phyloP scores from a whole-genome alignment of 2,329 filamentous ascomycete genomes.

The Cyclaneusma minus region DNA sequence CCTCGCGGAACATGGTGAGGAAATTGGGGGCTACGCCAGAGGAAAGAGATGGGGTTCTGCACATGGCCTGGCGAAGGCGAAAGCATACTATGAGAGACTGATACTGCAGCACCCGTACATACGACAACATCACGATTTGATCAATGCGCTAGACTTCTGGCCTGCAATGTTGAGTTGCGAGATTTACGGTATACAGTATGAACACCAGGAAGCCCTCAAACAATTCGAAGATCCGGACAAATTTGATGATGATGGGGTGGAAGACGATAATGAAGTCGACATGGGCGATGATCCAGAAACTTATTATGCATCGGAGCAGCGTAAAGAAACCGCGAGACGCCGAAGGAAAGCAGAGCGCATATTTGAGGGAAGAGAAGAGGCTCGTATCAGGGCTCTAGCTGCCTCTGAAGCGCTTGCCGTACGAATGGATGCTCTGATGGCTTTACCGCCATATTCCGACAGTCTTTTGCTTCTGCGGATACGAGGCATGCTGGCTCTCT shows the following conservation, averaged over 20 bases:
- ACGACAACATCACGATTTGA: constrained; percentile 39
- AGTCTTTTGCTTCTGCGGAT: constrained; percentile 52
- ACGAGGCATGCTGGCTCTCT: constrained; percentile 59
- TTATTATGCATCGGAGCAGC: constrained; percentile 9
- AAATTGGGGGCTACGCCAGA: background rate
- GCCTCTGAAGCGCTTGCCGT: constrained; percentile 47
- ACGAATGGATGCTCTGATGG: constrained; percentile 57
- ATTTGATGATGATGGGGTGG: constrained; percentile 5
- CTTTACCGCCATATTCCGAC: constrained; percentile 53
- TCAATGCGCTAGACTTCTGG: constrained; percentile 64
- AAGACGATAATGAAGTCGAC: constrained; percentile 6
- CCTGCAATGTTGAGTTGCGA: constrained; percentile 68
- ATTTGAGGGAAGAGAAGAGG: constrained; percentile 15
- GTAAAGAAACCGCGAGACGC: constrained; percentile 5
- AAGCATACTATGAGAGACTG: constrained; percentile 61
- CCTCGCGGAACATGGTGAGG: constrained; percentile 1
- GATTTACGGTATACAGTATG: constrained; percentile 57
- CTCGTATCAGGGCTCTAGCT: constrained; percentile 11
- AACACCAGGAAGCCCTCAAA: constrained; percentile 31
- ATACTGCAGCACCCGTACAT: constrained; percentile 60
- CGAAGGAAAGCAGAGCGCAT: constrained; percentile 8
- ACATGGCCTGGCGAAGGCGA: constrained; percentile 38
- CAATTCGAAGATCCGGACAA: constrained; percentile 17
- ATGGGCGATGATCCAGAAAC: constrained; percentile 11
- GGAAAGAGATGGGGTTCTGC: constrained; percentile 22